Evolutionary conservation across 2,329 filamentous ascomycete genomes (phyloP).

Genomic region (Arthrocladium fulminans): DNA sequence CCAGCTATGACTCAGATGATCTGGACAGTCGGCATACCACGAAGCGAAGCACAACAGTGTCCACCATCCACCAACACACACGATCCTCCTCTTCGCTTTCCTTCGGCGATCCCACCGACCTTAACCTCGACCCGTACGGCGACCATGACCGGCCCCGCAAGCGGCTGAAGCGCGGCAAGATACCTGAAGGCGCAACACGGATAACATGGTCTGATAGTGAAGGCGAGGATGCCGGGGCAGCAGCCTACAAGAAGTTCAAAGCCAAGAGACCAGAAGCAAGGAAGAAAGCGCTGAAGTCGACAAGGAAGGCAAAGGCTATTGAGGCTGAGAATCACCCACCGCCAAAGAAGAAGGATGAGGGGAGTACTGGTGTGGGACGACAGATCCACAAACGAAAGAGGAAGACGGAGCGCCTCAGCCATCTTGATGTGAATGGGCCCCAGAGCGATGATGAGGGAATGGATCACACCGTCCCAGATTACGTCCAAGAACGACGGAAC

Average conservation of each 20-base stretch:
- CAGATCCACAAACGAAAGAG: constrained; percentile 20
- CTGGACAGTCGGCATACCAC: background rate
- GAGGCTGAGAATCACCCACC: constrained; percentile 32
- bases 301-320: constrained; percentile 40
- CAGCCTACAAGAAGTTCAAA: constrained; percentile 55
- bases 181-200: background rate
- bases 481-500: constrained; percentile 59
- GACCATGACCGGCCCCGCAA: constrained; percentile 3
- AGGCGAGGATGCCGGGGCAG: constrained; percentile 15
- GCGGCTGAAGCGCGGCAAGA: background rate
- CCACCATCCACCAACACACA: background rate
- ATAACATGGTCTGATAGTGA: constrained; percentile 11
- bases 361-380: constrained; percentile 25
- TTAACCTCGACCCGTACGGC: constrained; percentile 5
- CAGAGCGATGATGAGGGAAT: constrained; percentile 48
- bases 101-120: constrained; percentile 4
- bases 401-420: constrained; percentile 29
- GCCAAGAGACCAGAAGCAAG: constrained; percentile 48
- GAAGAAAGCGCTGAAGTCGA: constrained; percentile 43
- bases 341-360: constrained; percentile 14
- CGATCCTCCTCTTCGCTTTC: constrained; percentile 2
- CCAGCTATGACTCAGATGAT: constrained; percentile 12
- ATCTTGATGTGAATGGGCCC: constrained; percentile 32
- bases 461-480: constrained; percentile 59
- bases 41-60: background rate